phyloP scores from a whole-genome alignment of 1,284 basidiomycete genomes.

The Bjerkandera adusta region DNA sequence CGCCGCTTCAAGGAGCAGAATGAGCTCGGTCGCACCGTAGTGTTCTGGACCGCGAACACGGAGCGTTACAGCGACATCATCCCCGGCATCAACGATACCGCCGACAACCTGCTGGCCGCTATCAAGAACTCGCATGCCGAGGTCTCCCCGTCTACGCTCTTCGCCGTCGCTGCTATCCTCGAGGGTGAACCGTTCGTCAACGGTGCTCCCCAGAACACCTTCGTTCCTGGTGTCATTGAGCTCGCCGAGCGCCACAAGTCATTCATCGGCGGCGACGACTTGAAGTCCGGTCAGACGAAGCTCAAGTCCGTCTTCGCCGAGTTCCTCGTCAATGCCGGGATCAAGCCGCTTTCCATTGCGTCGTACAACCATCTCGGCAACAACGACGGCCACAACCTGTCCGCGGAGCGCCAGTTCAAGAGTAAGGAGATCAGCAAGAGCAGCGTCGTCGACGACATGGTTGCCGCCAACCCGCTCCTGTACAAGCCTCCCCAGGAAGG shows the following conservation, averaged over 20 bases:
- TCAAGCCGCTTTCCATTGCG: slow-evolving; percentile 96
- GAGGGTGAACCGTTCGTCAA: slow-evolving; percentile 97
- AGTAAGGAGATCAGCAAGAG: slow-evolving; percentile 98
- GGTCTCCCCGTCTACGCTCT: slow-evolving; percentile 93
- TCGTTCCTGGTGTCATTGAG: slow-evolving; percentile 93
- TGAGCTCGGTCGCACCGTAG: slow-evolving; percentile 82
- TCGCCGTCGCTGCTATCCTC: slow-evolving; percentile 94
- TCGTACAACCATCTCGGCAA: slow-evolving; percentile 99
- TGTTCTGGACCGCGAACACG: slow-evolving; percentile 99
- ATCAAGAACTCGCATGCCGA: slow-evolving; percentile 89
- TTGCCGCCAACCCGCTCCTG: slow-evolving; percentile 85
- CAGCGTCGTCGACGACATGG: slow-evolving; percentile 98
- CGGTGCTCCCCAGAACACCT: slow-evolving; percentile 98
- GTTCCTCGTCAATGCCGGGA: slow-evolving; percentile 98
- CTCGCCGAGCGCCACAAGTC: slow-evolving; percentile 89
- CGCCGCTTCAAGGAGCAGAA: slow-evolving; percentile 89
- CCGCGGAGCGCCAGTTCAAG: slow-evolving; percentile 92
- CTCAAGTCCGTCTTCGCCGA: slow-evolving; percentile 96
- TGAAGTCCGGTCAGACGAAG: slow-evolving; percentile 95
- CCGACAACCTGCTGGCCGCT: slow-evolving; percentile 81
- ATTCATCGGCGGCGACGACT: slow-evolving; percentile 97
- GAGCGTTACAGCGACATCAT: slow-evolving; percentile 97
- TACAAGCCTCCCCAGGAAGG: slow-evolving; percentile 77
- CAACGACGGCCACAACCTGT: slow-evolving; percentile 95
- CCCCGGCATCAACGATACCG: slow-evolving; percentile 94